Conservation (phyloP, 2,329 filamentous ascomycete species). For the Pseudocercospora vitis region DNA sequence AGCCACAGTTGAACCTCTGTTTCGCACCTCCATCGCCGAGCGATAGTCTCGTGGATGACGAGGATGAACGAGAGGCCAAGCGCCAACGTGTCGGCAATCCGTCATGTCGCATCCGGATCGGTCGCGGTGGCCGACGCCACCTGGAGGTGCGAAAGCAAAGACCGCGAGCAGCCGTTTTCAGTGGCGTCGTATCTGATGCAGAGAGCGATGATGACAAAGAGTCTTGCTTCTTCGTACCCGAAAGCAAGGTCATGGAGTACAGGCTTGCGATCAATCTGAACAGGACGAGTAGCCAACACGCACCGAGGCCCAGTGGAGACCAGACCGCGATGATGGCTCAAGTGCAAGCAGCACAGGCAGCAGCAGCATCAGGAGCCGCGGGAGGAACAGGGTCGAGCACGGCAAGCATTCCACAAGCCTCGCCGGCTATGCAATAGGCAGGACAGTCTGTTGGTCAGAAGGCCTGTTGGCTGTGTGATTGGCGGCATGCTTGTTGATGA, state of each 20-base stretch:
- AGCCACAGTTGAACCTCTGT: conserved; percentile 30
- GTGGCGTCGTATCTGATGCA: conserved; percentile 67
- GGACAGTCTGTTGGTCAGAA: too few species aligned
- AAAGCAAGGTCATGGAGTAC: conserved; percentile 67
- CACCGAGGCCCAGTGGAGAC: conserved; percentile 25
- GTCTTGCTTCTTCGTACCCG: conserved; percentile 32
- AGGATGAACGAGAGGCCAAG: conserved; percentile 22
- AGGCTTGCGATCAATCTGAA: conserved; percentile 51
- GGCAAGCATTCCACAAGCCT: conserved; percentile 5
- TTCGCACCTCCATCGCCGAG: conserved; percentile 18
- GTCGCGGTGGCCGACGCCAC: conserved; percentile 79
- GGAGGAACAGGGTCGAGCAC: conserved; percentile 2
- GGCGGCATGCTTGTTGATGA: conserved; percentile 9
- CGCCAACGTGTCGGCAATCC: conserved; percentile 43
- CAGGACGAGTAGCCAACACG: conserved; percentile 16
- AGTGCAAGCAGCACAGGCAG: conserved; percentile 20
- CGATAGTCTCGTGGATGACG: conserved; percentile 14
- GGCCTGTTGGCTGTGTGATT: too few species aligned
- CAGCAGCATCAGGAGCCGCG: neutral
- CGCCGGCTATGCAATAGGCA: too few species aligned
- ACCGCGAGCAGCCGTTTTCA: conserved; percentile 28
- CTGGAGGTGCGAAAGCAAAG: conserved; percentile 62
- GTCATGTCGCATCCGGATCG: conserved; percentile 79
- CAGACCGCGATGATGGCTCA: conserved; percentile 27
- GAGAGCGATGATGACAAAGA: conserved; percentile 71